phyloP scores from a whole-genome alignment of 2,329 filamentous ascomycete species.

The Colletotrichum eremochloae region DNA sequence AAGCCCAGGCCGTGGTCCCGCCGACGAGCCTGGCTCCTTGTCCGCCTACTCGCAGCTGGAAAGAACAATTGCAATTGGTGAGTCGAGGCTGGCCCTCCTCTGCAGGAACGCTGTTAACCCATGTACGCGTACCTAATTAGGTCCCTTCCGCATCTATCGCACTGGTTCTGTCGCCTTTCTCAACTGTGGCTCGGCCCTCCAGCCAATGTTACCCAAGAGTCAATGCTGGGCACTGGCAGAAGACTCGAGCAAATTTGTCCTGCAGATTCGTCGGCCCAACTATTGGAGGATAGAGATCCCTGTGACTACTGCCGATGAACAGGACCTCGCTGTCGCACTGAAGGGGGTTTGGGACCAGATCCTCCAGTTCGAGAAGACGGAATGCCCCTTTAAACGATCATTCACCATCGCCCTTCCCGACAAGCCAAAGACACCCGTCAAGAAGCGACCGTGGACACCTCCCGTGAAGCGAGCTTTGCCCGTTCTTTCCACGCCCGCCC shows the following conservation, averaged over 20 bases:
- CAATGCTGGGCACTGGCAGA: slow-evolving; percentile 96
- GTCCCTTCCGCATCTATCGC: slow-evolving; percentile 85
- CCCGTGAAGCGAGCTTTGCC: slow-evolving; percentile 56
- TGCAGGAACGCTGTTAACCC: slow-evolving; percentile 27
- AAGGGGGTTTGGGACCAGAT: slow-evolving; percentile 79
- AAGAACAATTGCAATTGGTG: slow-evolving; percentile 83
- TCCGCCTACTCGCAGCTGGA: slow-evolving; percentile 83
- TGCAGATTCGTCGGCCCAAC: slow-evolving; percentile 84
- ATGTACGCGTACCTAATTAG: slow-evolving; percentile 54
- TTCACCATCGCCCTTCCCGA: slow-evolving; percentile 83
- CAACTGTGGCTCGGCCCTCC: slow-evolving; percentile 85
- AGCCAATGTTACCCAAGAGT: slow-evolving; percentile 89
- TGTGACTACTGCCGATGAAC: slow-evolving; percentile 72
- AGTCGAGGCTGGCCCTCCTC: slow-evolving; percentile 46
- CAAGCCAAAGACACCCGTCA: slow-evolving; percentile 72
- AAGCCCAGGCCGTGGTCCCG: slow-evolving; percentile 51
- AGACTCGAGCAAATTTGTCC: slow-evolving; percentile 82
- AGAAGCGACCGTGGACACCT: slow-evolving; percentile 75
- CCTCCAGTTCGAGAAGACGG: slow-evolving; percentile 87
- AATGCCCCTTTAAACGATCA: slow-evolving; percentile 84
- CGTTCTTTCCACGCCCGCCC: slow-evolving; percentile 52
- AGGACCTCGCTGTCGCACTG: slow-evolving; percentile 73
- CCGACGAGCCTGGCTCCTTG: slow-evolving; percentile 71
- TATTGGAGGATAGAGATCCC: slow-evolving; percentile 95
- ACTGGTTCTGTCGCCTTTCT: slow-evolving; percentile 90